Evolutionary conservation across 2,329 filamentous ascomycete species (phyloP).

Genomic region (Botrytis sinoallii): DNA sequence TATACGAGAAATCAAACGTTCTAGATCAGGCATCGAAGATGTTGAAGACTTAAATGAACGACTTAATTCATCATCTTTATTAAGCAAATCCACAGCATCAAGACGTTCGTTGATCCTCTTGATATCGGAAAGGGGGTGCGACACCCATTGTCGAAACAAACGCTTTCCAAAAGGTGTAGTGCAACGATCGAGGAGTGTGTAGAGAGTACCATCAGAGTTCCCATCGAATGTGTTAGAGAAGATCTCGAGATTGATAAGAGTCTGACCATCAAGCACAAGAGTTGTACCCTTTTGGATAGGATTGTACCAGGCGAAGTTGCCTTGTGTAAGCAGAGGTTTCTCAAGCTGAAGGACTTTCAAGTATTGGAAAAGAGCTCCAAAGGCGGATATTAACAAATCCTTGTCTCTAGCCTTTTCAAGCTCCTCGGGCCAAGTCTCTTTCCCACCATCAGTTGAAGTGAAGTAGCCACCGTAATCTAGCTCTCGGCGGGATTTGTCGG

Average conservation of each 20-base stretch:
- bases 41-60: slow-evolving; percentile 88
- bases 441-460: slow-evolving; percentile 50
- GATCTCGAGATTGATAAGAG: slow-evolving; percentile 94
- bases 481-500: slow-evolving; percentile 77
- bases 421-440: slow-evolving; percentile 70
- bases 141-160: slow-evolving; percentile 94
- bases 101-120: slow-evolving; percentile 87
- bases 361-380: slow-evolving; percentile 87
- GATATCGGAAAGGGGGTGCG: slow-evolving; percentile 86
- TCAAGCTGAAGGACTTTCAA: slow-evolving; percentile 85
- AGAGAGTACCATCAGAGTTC: slow-evolving; percentile 79
- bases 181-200: slow-evolving; percentile 86
- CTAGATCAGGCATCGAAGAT: slow-evolving; percentile 88
- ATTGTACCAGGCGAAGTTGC: slow-evolving; percentile 88
- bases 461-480: slow-evolving; percentile 81
- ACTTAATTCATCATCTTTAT: slow-evolving; percentile 74
- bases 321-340: slow-evolving; percentile 78
- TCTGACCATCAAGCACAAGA: slow-evolving; percentile 90
- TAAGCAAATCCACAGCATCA: slow-evolving; percentile 90
- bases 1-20: slow-evolving; percentile 88
- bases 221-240: slow-evolving; percentile 93
- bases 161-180: slow-evolving; percentile 97
- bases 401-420: slow-evolving; percentile 72
- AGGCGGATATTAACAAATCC: slow-evolving; percentile 81
- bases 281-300: slow-evolving; percentile 88